phyloP scores from a whole-genome alignment of 2,329 filamentous ascomycete species.

The Cladosporium cucumerinum region DNA sequence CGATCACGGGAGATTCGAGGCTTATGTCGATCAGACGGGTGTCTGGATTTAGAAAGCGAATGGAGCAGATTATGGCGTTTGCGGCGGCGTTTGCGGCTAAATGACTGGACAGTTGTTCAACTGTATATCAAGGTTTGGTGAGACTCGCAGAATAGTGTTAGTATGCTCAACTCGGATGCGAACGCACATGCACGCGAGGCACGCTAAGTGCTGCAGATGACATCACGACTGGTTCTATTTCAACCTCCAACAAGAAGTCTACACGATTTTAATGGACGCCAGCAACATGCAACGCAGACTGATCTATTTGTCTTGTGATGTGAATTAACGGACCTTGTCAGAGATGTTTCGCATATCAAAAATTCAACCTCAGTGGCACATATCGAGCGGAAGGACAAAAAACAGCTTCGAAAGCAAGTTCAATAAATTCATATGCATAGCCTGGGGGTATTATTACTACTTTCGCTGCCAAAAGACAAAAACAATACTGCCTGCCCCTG shows the following conservation, averaged over 20 bases:
- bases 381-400: not conserved
- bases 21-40: not conserved
- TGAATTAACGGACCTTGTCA: not conserved
- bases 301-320: not conserved
- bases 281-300: not conserved
- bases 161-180: not conserved
- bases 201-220: slow-evolving; percentile 3
- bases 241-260: not conserved
- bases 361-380: not conserved
- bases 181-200: not conserved
- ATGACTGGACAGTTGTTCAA: not conserved
- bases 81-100: not conserved
- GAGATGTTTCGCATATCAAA: not conserved
- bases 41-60: not conserved
- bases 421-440: not conserved
- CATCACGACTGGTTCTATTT: slow-evolving; percentile 13
- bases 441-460: slow-evolving; percentile 6
- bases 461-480: not conserved
- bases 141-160: not conserved
- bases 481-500: not conserved
- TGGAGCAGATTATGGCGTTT: not conserved
- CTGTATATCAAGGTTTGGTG: not conserved
- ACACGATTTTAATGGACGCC: not conserved
- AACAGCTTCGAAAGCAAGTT: not conserved
- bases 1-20: not conserved